Percentiles rank a stretch among this genome's conserved stretches.
phyloP scores from a whole-genome alignment of 2,329 filamentous ascomycete species.

The Capronia americana region DNA sequence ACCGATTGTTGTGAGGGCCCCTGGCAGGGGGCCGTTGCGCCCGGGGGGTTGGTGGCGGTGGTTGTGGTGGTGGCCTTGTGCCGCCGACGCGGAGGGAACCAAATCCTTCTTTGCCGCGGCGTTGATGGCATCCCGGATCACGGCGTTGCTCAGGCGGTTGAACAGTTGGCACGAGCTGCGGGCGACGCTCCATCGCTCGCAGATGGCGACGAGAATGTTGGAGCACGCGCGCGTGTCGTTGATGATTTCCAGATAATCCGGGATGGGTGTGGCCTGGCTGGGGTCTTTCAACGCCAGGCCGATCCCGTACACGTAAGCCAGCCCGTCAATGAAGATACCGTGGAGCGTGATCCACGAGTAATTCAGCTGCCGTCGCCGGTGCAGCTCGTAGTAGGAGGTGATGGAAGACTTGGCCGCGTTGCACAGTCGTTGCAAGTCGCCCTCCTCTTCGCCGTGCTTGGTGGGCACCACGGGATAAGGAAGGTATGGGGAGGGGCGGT shows the following conservation, averaged over 20 bases:
- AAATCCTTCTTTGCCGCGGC: constrained; percentile 1
- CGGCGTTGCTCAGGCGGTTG: constrained; percentile 52
- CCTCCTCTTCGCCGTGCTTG: not conserved
- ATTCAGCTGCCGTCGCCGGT: constrained; percentile 55
- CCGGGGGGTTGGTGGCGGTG: too few species aligned
- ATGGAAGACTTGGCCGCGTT: constrained; percentile 50
- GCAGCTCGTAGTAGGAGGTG: constrained; percentile 53
- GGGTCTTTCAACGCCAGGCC: constrained; percentile 31
- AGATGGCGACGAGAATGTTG: constrained; percentile 54
- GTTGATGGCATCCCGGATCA: constrained; percentile 51
- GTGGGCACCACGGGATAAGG: not conserved
- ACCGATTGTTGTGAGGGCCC: too few species aligned
- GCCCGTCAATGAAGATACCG: constrained; percentile 55
- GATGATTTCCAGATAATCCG: constrained; percentile 47
- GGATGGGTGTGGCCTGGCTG: not conserved
- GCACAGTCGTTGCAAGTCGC: constrained; percentile 48
- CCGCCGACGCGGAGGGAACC: too few species aligned
- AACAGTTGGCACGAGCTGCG: constrained; percentile 53
- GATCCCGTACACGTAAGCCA: constrained; percentile 54
- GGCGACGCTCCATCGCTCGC: constrained; percentile 51
- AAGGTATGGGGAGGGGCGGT: constrained; percentile 49
- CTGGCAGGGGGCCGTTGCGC: too few species aligned
- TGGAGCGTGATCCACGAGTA: constrained; percentile 59
- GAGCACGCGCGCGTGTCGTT: constrained; percentile 54
- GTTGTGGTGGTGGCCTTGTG: too few species aligned